Conservation (phyloP, 2,329 filamentous ascomycete genomes). For the Colletotrichum sp. region DNA sequence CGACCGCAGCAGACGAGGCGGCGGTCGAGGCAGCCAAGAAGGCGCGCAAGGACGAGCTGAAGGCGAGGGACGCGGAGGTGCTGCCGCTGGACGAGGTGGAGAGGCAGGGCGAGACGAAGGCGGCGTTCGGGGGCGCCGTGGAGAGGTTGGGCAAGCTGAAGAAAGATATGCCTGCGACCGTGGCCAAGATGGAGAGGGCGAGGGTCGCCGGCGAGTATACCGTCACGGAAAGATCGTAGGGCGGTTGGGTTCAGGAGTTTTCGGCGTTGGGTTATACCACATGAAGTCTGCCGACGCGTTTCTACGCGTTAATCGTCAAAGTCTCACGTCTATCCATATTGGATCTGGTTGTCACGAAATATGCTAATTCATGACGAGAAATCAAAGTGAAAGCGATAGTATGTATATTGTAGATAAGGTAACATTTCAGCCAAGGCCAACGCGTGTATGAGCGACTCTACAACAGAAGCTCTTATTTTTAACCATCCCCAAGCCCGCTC, state of each 20-base stretch:
- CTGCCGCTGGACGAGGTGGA: slow-evolving; percentile 43
- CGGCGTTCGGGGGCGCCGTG: slow-evolving; percentile 51
- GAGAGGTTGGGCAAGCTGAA: slow-evolving; percentile 58
- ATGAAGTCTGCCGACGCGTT: not conserved
- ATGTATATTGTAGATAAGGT: slow-evolving; percentile 8
- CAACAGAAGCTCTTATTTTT: slow-evolving; percentile 20
- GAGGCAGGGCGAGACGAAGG: slow-evolving; percentile 51
- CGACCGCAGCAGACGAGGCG: slow-evolving; percentile 53
- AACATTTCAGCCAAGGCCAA: not conserved
- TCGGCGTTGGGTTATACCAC: slow-evolving; percentile 8
- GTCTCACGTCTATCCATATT: no score
- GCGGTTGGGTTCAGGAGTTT: not conserved
- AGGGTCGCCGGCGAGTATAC: slow-evolving; percentile 65
- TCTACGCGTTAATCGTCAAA: not conserved
- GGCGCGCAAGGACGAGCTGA: slow-evolving; percentile 22
- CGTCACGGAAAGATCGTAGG: slow-evolving; percentile 39
- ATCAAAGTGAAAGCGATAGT: not conserved
- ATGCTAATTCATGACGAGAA: not conserved
- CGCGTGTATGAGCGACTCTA: slow-evolving; percentile 9
- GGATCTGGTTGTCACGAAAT: not conserved
- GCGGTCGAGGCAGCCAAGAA: slow-evolving; percentile 24
- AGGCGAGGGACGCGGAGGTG: slow-evolving; percentile 25
- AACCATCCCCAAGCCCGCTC: not conserved
- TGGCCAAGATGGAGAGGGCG: slow-evolving; percentile 70
- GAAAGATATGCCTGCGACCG: slow-evolving; percentile 64